phyloP scores from a whole-genome alignment of 1,284 basidiomycete species.

The Puccinia polysora region DNA sequence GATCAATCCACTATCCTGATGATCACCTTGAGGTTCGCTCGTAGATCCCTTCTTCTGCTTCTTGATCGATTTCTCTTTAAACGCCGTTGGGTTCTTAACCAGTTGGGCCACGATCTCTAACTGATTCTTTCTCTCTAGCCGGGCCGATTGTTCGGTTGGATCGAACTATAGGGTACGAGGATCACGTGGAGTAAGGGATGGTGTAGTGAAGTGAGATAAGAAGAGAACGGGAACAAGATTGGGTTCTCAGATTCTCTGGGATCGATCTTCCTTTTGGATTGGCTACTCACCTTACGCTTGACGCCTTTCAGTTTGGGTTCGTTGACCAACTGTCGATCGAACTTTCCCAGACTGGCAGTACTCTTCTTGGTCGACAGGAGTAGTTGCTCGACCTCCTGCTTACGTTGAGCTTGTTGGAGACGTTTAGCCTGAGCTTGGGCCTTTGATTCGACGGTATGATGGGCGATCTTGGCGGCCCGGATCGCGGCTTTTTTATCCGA shows the following conservation, averaged over 20 bases:
- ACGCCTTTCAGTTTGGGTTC: slow-evolving; percentile 81
- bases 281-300: slow-evolving; percentile 75
- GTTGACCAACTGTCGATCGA: slow-evolving; percentile 81
- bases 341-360: slow-evolving; percentile 82
- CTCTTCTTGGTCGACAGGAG: slow-evolving; percentile 73
- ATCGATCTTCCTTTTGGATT: background rate
- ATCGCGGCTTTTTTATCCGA: slow-evolving; percentile 44
- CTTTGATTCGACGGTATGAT: slow-evolving; percentile 38
- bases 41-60: slow-evolving; percentile 15
- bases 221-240: background rate
- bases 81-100: slow-evolving; percentile 60
- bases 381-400: slow-evolving; percentile 70
- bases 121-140: slow-evolving; percentile 67
- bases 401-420: slow-evolving; percentile 59
- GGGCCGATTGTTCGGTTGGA: slow-evolving; percentile 65
- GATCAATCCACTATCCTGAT: slow-evolving; percentile 46
- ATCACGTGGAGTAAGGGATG: background rate
- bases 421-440: slow-evolving; percentile 45
- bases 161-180: slow-evolving; percentile 63
- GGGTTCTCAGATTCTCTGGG: background rate
- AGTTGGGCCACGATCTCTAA: slow-evolving; percentile 71
- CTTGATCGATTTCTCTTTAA: slow-evolving; percentile 58
- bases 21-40: slow-evolving; percentile 3
- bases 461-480: slow-evolving; percentile 46
- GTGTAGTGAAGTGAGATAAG: background rate